phyloP scores from a whole-genome alignment of 495 filamentous ascomycete species.

The Podospora comata region DNA sequence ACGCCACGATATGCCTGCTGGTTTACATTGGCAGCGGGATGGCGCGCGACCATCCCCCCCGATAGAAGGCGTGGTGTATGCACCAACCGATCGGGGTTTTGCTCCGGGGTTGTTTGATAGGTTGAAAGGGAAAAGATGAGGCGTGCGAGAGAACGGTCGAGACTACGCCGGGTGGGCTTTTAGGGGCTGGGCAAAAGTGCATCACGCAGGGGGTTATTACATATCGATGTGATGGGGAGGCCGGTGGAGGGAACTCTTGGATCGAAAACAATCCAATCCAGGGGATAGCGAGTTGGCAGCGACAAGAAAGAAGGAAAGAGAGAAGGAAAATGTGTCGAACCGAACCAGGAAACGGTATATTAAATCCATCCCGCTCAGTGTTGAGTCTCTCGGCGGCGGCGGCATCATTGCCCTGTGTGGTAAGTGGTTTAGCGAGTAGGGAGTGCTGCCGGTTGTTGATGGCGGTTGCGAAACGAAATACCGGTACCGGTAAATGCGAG shows the following conservation, averaged over 20 bases:
- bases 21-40: not conserved
- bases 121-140: not conserved
- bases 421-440: not conserved
- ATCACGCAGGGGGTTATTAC: not conserved
- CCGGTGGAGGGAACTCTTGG: no score
- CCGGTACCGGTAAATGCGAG: not conserved
- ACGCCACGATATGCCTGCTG: not conserved
- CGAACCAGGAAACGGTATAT: not conserved
- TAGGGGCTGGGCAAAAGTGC: not conserved
- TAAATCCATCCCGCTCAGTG: not conserved
- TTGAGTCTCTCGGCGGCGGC: no score
- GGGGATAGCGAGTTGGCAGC: no score
- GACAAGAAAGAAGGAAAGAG: not conserved
- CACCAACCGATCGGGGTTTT: not conserved
- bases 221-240: not conserved
- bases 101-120: not conserved
- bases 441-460: not conserved
- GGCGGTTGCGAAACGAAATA: not conserved
- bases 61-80: not conserved
- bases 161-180: not conserved
- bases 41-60: no score
- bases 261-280: no score
- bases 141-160: not conserved
- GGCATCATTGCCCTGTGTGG: not conserved
- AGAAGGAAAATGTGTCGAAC: not conserved